phyloP scores from a whole-genome alignment of 495 filamentous ascomycete genomes.

The Apodospora peruviana region DNA sequence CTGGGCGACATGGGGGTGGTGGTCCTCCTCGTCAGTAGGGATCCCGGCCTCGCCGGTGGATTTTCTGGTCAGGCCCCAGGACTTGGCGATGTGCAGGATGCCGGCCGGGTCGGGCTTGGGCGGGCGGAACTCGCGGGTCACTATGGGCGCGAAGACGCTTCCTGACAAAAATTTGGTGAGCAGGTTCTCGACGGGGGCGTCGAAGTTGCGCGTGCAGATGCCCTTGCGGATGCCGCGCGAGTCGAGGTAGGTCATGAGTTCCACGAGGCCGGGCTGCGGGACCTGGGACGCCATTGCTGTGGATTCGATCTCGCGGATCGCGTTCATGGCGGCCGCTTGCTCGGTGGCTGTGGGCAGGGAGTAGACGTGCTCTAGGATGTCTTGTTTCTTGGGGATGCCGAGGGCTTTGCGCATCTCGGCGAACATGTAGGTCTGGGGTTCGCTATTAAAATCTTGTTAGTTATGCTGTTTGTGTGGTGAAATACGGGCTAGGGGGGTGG shows the following conservation, averaged over 20 bases:
- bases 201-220: slow-evolving; percentile 94
- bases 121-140: slow-evolving; percentile 76
- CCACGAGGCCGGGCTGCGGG: slow-evolving; percentile 69
- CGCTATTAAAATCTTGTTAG: slow-evolving; percentile 42
- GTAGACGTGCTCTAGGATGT: slow-evolving; percentile 88
- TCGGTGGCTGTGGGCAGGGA: slow-evolving; percentile 54
- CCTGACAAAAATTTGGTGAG: slow-evolving; percentile 64
- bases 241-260: slow-evolving; percentile 78
- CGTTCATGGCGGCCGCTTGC: slow-evolving; percentile 59
- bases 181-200: slow-evolving; percentile 60
- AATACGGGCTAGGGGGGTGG: not conserved
- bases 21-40: slow-evolving; percentile 15
- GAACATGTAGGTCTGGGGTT: slow-evolving; percentile 97
- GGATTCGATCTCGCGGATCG: slow-evolving; percentile 74
- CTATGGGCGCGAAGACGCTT: slow-evolving; percentile 69
- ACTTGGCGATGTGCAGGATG: slow-evolving; percentile 72
- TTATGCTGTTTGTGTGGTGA: not conserved
- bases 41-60: slow-evolving; percentile 30
- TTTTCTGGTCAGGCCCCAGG: slow-evolving; percentile 59
- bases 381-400: slow-evolving; percentile 60
- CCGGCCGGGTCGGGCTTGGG: slow-evolving; percentile 89
- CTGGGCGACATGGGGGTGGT: slow-evolving; percentile 3
- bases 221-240: slow-evolving; percentile 60
- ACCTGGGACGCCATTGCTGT: slow-evolving; percentile 71
- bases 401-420: slow-evolving; percentile 64